Conservation (phyloP, 2,329 filamentous ascomycete species). For the Cadophora luteo-olivacea region DNA sequence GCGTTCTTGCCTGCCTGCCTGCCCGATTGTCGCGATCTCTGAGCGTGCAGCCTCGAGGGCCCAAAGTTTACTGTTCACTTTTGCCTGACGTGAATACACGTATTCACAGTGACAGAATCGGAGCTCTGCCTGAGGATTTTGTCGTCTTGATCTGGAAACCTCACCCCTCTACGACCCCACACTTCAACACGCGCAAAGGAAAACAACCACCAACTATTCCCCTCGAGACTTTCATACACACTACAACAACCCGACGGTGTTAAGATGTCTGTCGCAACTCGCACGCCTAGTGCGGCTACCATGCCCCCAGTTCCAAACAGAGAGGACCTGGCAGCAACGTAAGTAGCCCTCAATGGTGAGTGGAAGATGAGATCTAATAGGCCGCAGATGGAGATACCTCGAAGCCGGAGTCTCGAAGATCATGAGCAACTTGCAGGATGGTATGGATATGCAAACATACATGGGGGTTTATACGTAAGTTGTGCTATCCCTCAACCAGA, state of each 20-base stretch:
- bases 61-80: background rate
- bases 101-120: background rate
- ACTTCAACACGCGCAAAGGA: background rate
- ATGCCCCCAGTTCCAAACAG: conserved; percentile 66
- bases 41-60: conserved; percentile 20
- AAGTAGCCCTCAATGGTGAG: conserved; percentile 45
- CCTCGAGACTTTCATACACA: background rate
- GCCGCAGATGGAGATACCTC: conserved; percentile 82
- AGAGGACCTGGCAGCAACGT: conserved; percentile 69
- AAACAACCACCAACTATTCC: background rate
- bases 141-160: background rate
- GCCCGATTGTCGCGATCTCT: background rate
- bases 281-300: conserved; percentile 3
- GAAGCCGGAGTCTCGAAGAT: conserved; percentile 89
- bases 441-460: conserved; percentile 94
- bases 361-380: conserved; percentile 25
- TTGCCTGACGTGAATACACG: background rate
- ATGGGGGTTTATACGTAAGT: conserved; percentile 93
- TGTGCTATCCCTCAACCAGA: background rate
- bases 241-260: background rate
- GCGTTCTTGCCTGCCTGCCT: conserved; percentile 12
- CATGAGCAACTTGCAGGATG: conserved; percentile 90
- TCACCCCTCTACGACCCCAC: conserved; percentile 20
- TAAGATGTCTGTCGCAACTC: conserved; percentile 13
- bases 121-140: background rate